Evolutionary conservation across 2,329 filamentous ascomycete species (phyloP).

Genomic region (Metarhizium sp.): DNA sequence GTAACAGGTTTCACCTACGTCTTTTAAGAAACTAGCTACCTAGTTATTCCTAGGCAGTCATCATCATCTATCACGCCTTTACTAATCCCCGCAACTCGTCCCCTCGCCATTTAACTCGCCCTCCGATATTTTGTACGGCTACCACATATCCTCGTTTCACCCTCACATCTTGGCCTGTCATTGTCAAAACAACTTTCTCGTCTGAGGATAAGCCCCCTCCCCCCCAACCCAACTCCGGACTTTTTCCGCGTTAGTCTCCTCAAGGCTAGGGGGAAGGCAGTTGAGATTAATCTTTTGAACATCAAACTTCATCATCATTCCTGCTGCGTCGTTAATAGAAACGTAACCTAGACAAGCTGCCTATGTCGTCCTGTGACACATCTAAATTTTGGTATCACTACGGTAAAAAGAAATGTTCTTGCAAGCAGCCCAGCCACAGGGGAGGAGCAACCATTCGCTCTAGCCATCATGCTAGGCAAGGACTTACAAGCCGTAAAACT

Average conservation of each 20-base stretch:
- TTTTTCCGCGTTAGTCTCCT: background rate
- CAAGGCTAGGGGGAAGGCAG: background rate
- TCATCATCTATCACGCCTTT: conserved; percentile 4
- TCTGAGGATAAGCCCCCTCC: background rate
- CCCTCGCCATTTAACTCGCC: background rate
- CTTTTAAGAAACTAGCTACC: conserved; percentile 3
- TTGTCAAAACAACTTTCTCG: background rate
- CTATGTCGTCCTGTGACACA: conserved; percentile 6
- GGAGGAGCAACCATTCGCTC: background rate
- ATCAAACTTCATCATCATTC: background rate
- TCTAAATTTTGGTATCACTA: conserved; percentile 18
- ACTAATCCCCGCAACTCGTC: background rate
- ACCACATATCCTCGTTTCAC: background rate
- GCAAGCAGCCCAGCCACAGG: background rate
- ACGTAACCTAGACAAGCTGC: conserved; percentile 1
- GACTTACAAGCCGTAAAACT: conserved; percentile 50
- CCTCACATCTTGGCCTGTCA: background rate
- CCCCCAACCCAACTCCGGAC: background rate
- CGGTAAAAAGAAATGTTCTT: conserved; percentile 8
- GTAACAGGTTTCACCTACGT: background rate
- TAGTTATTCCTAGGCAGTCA: conserved; percentile 7
- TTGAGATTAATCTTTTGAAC: background rate
- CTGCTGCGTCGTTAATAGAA: conserved; percentile 3
- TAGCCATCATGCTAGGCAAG: background rate
- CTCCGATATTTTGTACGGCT: background rate